Conservation (phyloP, 1,284 basidiomycete genomes). For the Pterula multifida region DNA sequence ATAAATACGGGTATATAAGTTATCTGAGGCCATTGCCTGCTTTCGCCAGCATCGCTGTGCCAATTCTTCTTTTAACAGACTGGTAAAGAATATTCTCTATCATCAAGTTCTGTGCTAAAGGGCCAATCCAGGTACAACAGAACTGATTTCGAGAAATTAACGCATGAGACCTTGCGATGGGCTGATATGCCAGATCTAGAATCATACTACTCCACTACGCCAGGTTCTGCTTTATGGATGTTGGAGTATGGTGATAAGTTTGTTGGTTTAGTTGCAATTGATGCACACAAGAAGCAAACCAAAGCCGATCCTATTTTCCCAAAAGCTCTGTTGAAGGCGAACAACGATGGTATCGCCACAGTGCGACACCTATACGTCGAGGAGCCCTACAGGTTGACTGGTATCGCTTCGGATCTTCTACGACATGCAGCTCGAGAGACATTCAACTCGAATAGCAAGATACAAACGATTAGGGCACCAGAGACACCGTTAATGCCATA, state of each 20-base stretch:
- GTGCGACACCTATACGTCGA: constrained; percentile 73
- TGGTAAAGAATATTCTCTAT: constrained; percentile 33
- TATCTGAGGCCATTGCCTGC: constrained; percentile 53
- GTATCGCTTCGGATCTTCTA: constrained; percentile 58
- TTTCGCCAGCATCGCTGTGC: constrained; percentile 50
- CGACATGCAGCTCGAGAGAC: constrained; percentile 42
- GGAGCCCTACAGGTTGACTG: constrained; percentile 41
- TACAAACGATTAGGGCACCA: constrained; percentile 32
- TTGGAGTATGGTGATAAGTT: constrained; percentile 49
- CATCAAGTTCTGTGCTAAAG: constrained; percentile 2
- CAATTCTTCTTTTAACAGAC: constrained; percentile 56
- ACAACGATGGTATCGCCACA: constrained; percentile 36
- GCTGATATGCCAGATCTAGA: constrained; percentile 44
- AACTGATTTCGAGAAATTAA: constrained; percentile 47
- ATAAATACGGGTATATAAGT: constrained; percentile 27
- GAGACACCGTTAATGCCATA: constrained; percentile 44
- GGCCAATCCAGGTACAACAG: constrained; percentile 46
- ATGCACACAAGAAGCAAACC: constrained; percentile 28
- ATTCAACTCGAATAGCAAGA: constrained; percentile 31
- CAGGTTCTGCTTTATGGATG: constrained; percentile 56
- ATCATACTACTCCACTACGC: constrained; percentile 46
- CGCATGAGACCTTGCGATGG: constrained; percentile 40
- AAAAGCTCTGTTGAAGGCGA: constrained; percentile 16
- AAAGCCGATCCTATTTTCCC: constrained; percentile 14
- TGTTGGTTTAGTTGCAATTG: constrained; percentile 60